A percentile compares a stretch with the other conserved stretches of the same genome.
phyloP scores from a whole-genome alignment of 306 rosid species.

The Vicia faba region DNA sequence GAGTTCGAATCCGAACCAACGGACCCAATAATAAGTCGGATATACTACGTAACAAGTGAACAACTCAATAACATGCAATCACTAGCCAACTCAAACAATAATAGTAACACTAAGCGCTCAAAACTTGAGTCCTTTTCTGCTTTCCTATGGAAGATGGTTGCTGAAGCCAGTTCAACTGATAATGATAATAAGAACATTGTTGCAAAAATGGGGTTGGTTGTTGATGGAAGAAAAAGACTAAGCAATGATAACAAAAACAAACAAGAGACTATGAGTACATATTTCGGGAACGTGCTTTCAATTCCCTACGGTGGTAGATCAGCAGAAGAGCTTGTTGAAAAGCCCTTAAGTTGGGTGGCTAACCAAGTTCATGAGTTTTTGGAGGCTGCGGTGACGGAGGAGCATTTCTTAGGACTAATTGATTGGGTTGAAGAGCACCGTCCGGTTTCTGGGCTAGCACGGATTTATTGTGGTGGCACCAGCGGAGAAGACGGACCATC shows the following conservation, averaged over 20 bases:
- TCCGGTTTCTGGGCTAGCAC: conserved; percentile 45
- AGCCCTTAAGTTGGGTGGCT: conserved; percentile 50
- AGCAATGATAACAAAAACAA: conserved; percentile 24
- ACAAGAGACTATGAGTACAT: conserved; percentile 30
- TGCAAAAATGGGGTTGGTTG: conserved; percentile 70
- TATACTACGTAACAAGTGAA: conserved; percentile 46
- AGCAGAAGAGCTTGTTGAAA: conserved; percentile 41
- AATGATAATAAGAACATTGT: neutral
- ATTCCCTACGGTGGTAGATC: conserved; percentile 49
- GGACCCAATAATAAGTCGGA: conserved; percentile 48
- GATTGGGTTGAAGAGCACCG: conserved; percentile 79
- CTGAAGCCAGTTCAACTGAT: neutral
- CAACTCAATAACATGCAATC: conserved; percentile 49
- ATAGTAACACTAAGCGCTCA: conserved; percentile 21
- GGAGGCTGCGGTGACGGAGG: conserved; percentile 45
- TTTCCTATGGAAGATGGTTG: conserved; percentile 71
- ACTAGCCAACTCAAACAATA: conserved; percentile 36
- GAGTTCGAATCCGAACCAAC: neutral
- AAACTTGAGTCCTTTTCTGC: conserved; percentile 66
- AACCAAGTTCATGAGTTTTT: conserved; percentile 53
- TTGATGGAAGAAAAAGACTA: conserved; percentile 63
- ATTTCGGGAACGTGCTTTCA: conserved; percentile 74
- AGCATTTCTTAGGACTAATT: conserved; percentile 65
- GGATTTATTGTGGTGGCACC: conserved; percentile 39
- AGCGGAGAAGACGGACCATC: conserved; percentile 41